Conservation (phyloP, 176 grass and related monocot genomes). For the Oryza glumipatula region DNA sequence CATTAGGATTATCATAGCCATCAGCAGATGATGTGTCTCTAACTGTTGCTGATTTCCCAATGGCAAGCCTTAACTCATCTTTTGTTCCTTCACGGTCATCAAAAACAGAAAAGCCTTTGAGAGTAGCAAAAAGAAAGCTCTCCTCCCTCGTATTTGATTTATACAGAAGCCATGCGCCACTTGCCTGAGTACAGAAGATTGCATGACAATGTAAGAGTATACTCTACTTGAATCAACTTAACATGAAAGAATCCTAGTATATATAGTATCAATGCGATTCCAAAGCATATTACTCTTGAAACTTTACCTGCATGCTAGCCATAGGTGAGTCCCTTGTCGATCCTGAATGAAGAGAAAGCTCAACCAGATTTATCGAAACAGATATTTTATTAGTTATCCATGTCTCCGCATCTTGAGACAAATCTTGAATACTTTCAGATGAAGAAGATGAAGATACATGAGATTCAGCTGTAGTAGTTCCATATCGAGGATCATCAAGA, state of each 20-base stretch:
- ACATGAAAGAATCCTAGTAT: slow-evolving; percentile 35
- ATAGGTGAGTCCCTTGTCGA: slow-evolving; percentile 84
- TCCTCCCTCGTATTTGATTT: slow-evolving; percentile 84
- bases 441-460: slow-evolving; percentile 51
- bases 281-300: slow-evolving; percentile 27
- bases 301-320: slow-evolving; percentile 73
- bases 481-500: slow-evolving; percentile 55
- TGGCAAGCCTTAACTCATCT: slow-evolving; percentile 95
- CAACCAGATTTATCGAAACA: slow-evolving; percentile 78
- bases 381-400: slow-evolving; percentile 84
- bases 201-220: slow-evolving; percentile 14
- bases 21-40: slow-evolving; percentile 55
- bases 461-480: slow-evolving; percentile 50
- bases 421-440: slow-evolving; percentile 51
- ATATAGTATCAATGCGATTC: slow-evolving; percentile 24
- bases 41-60: slow-evolving; percentile 81
- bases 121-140: slow-evolving; percentile 87
- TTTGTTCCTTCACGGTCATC: slow-evolving; percentile 98
- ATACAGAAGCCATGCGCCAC: slow-evolving; percentile 91
- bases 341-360: slow-evolving; percentile 92
- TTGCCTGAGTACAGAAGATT: slow-evolving; percentile 60
- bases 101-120: slow-evolving; percentile 95
- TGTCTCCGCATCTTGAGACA: slow-evolving; percentile 46
- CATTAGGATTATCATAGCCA: slow-evolving; percentile 49
- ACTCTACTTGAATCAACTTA: neutral